Evolutionary conservation across 495 filamentous ascomycete genomes (phyloP).

Genomic region (Penicillium lagena): DNA sequence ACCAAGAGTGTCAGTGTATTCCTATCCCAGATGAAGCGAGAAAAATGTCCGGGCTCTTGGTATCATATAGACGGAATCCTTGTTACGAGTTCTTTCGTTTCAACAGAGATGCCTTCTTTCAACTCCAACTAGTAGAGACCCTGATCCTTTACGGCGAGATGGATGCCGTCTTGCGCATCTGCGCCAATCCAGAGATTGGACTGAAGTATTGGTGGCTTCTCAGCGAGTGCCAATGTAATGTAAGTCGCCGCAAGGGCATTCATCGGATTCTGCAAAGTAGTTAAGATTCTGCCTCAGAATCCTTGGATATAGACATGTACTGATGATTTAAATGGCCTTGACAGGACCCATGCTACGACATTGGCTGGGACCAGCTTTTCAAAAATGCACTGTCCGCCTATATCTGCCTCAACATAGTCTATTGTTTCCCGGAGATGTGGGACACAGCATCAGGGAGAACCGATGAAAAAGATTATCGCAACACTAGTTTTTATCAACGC

Average conservation of each 20-base stretch:
- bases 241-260: neutral
- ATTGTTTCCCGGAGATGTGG: conserved; percentile 13
- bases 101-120: conserved; percentile 9
- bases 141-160: conserved; percentile 17
- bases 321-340: too few species aligned
- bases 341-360: neutral
- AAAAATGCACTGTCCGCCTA: conserved; percentile 8
- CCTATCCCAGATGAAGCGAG: conserved; percentile 6
- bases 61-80: neutral
- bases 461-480: conserved; percentile 11
- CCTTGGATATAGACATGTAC: too few species aligned
- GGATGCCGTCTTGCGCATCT: conserved; percentile 10
- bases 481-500: conserved; percentile 11
- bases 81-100: too few species aligned
- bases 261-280: too few species aligned
- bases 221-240: neutral
- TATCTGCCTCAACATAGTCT: conserved; percentile 10
- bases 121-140: conserved; percentile 15
- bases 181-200: conserved; percentile 6
- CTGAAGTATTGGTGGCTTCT: conserved; percentile 1
- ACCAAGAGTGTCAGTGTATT: neutral
- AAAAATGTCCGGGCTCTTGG: conserved; percentile 8
- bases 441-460: conserved; percentile 3
- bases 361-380: conserved; percentile 12
- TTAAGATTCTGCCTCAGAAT: too few species aligned